Conservation (phyloP, 1,284 basidiomycete genomes). For the Xerocomus nothofagi region DNA sequence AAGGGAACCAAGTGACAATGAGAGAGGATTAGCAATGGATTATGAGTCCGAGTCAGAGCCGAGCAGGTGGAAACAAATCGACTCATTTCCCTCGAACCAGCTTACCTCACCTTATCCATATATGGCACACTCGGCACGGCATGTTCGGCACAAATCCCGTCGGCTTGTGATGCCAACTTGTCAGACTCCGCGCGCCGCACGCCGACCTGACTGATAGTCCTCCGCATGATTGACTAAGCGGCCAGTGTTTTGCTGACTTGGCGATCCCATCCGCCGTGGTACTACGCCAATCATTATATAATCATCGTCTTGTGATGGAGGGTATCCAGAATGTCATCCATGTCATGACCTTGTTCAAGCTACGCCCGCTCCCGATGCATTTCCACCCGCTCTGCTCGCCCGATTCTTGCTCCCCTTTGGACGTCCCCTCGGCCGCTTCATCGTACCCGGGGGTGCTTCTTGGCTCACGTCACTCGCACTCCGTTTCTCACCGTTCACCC, state of each 20-base stretch:
- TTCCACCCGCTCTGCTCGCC: conserved; percentile 20
- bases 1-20: conserved; percentile 25
- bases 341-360: conserved; percentile 5
- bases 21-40: conserved; percentile 33
- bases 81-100: conserved; percentile 5
- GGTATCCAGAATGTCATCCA: conserved; percentile 10
- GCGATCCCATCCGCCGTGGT: too few relatives aligned
- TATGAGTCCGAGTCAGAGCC: conserved; percentile 25
- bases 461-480: conserved; percentile 28
- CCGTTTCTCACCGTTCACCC: conserved; percentile 38
- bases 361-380: conserved; percentile 8
- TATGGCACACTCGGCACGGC: conserved; percentile 4
- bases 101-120: conserved; percentile 12
- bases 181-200: too few relatives aligned
- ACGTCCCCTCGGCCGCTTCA: conserved; percentile 50
- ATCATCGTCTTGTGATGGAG: too few relatives aligned
- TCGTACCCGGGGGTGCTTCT: conserved; percentile 25
- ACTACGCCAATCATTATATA: too few relatives aligned
- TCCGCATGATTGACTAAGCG: conserved; percentile 2
- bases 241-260: too few relatives aligned
- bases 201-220: conserved; percentile 12
- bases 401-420: conserved; percentile 44
- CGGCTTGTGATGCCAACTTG: background rate
- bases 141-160: conserved; percentile 4
- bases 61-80: conserved; percentile 6